phyloP scores from a whole-genome alignment of 495 filamentous ascomycete species.

The Darksidea phi region DNA sequence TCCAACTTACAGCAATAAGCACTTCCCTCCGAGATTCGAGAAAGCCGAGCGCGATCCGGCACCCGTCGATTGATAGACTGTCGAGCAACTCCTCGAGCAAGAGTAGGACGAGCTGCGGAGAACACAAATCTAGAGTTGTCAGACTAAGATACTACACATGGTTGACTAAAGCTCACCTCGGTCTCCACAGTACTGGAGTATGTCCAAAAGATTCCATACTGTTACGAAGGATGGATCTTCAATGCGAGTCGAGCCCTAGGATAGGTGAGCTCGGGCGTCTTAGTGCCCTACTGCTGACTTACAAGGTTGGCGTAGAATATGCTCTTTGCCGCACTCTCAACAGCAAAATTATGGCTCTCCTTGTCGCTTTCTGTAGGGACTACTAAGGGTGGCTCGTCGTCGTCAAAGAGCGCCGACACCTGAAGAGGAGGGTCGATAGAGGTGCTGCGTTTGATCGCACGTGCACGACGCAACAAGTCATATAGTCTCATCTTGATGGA shows the following conservation, averaged over 20 bases:
- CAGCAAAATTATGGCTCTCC: constrained; percentile 59
- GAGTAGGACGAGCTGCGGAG: constrained; percentile 79
- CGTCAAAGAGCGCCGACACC: constrained; percentile 53
- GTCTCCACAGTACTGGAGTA: constrained; percentile 83
- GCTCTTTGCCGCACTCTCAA: constrained; percentile 76
- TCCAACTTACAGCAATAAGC: constrained; percentile 63
- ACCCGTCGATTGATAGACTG: constrained; percentile 89
- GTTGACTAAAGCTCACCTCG: constrained; percentile 51
- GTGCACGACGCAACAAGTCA: constrained; percentile 63
- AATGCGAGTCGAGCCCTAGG: constrained; percentile 49
- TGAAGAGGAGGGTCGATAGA: constrained; percentile 78
- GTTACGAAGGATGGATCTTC: constrained; percentile 70
- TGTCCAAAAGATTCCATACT: constrained; percentile 91
- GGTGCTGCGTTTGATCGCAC: constrained; percentile 60
- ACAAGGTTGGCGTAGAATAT: constrained; percentile 75
- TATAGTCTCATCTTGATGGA: constrained; percentile 5
- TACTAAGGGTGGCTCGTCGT: constrained; percentile 47
- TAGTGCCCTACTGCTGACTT: constrained; percentile 38
- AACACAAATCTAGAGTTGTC: constrained; percentile 65
- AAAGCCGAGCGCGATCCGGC: constrained; percentile 87
- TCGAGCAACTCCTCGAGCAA: constrained; percentile 93
- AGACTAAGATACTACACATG: background rate
- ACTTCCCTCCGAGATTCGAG: constrained; percentile 87
- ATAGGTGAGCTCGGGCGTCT: constrained; percentile 2
- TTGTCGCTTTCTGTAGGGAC: constrained; percentile 37